Conservation (phyloP, 148 eudicot genomes). For the Pouteria glomerata region DNA sequence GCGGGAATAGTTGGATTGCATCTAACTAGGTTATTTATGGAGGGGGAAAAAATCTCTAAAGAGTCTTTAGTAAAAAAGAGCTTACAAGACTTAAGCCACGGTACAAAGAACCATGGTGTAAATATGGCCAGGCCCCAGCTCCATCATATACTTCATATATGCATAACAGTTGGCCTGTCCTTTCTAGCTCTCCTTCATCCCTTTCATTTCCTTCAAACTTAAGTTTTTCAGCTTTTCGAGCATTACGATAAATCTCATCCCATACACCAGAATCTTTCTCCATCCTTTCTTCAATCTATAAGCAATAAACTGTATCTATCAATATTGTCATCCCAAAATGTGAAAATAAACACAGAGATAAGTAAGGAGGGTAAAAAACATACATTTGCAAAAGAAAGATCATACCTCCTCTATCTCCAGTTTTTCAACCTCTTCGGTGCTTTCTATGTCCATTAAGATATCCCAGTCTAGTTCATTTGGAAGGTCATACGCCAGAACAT, state of each 20-base stretch:
- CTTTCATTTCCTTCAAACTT: slow-evolving; percentile 80
- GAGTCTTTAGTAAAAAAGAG: not conserved
- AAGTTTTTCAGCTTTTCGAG: slow-evolving; percentile 84
- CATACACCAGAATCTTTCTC: slow-evolving; percentile 77
- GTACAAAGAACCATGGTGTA: slow-evolving; percentile 94
- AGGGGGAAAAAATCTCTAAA: not conserved
- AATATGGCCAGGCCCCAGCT: slow-evolving; percentile 88
- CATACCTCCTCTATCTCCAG: slow-evolving; percentile 75
- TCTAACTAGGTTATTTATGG: too few relatives aligned
- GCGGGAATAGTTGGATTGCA: not conserved
- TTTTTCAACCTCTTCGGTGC: slow-evolving; percentile 67
- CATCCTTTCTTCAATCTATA: slow-evolving; percentile 86
- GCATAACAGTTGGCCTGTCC: slow-evolving; percentile 80
- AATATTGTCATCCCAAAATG: slow-evolving; percentile 6
- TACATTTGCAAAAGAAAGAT: slow-evolving; percentile 6
- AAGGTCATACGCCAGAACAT: slow-evolving; percentile 30
- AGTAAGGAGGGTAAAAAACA: not conserved
- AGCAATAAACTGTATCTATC: slow-evolving; percentile 5
- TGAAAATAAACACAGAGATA: not conserved
- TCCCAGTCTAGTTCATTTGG: slow-evolving; percentile 65
- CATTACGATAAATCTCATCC: slow-evolving; percentile 89
- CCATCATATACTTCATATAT: slow-evolving; percentile 90
- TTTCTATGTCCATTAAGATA: slow-evolving; percentile 56
- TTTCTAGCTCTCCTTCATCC: slow-evolving; percentile 96
- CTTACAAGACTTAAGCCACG: slow-evolving; percentile 98